Base-by-base conservation (phyloP, 148 eudicot genomes). In the Silene latifolia region DNA sequence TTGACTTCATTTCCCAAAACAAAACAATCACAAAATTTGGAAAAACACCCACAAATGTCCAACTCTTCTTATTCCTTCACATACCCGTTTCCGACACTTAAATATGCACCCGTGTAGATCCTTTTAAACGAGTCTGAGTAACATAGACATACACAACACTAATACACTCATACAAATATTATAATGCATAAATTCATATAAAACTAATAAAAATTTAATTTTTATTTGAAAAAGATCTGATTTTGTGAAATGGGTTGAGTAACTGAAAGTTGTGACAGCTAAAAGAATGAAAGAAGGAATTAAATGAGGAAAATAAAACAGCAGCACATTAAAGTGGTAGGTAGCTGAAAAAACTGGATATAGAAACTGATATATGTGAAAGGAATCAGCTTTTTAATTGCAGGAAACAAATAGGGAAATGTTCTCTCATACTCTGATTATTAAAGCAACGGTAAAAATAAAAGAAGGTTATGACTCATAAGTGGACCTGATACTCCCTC, bases 1-100 rank as follows among this genome's bases (percentile, higher is more conserved):
- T 89, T 12, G 90, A 81, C 85, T 90, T 90, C 98, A 96, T 92
- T 69, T 69, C 63, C 78, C 67, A 23, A 69, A 75, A 51, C 24
- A 54, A 53, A 39, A 24, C 21, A 56, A 68, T 63, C 25, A 81
- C 10, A 21, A 67, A 62, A 60, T 9, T 20, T 8, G 0, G 5
- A 59, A 54, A 74, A 59, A 39, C 69, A 29, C 11, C 42, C 63
- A 25, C 51, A 66, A 57, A 39, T 73, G 44, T 35, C 42, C 42
- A 4, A 35, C 42, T 35, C 42, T 35, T 35, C 42, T 35, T 35
- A 35, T 35, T 35, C 42, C 42, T 35, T 35, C 42, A 4, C 0
- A 5, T 2, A 35, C 42, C 42, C 42, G 42, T 35, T 0, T 35
- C 42, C 6, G 42, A 35, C 7, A 35, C 42, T 35, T 35, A 35